phyloP scores from a whole-genome alignment of 257 asterid genomes.

The Solanum pimpinellifolium region DNA sequence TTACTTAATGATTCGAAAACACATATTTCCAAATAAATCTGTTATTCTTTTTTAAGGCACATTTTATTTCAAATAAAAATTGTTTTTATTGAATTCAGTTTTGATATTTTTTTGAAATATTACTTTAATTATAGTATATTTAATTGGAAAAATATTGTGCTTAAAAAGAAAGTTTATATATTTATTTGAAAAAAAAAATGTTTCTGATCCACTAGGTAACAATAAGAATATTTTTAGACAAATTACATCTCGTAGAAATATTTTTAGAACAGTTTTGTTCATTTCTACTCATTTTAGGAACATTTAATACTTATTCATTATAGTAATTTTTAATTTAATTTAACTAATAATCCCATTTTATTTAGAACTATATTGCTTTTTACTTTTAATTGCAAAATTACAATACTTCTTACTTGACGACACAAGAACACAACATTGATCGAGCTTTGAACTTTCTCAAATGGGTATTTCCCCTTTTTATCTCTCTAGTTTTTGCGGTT shows the following conservation, averaged over 20 bases:
- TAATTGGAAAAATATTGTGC: background rate
- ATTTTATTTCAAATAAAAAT: background rate
- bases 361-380: background rate
- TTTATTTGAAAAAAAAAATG: background rate
- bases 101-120: no score
- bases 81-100: no score
- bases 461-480: background rate
- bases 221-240: no score
- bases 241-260: background rate
- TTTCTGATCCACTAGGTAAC: background rate
- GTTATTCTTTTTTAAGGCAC: background rate
- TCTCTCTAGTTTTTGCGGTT: background rate
- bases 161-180: background rate
- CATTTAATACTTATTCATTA: background rate
- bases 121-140: no score
- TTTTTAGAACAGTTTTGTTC: background rate
- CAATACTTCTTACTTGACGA: background rate
- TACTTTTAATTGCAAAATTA: background rate
- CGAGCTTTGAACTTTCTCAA: background rate
- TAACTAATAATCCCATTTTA: background rate
- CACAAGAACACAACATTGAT: background rate
- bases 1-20: background rate
- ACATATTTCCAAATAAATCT: background rate
- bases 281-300: no score
- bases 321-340: no score